phyloP scores from a whole-genome alignment of 176 grass and related monocot genomes.

The Dendrocalamus sinicus region DNA sequence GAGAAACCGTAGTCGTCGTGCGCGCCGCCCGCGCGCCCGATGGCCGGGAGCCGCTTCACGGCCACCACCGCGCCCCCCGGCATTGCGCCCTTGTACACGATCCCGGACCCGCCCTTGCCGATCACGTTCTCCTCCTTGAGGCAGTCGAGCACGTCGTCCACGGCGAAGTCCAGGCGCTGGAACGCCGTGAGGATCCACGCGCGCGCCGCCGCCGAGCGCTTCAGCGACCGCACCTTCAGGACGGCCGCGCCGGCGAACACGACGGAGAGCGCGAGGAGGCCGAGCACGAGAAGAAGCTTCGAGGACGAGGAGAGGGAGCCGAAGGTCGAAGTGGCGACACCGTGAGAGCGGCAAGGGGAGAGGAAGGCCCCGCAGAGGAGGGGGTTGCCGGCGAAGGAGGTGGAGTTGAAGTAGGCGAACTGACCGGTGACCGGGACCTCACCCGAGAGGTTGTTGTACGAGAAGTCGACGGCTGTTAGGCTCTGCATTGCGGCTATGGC shows the following conservation, averaged over 20 bases:
- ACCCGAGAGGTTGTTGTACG: conserved; percentile 79
- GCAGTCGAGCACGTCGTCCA: conserved; percentile 83
- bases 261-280: conserved; percentile 76
- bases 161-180: conserved; percentile 80
- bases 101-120: conserved; percentile 85
- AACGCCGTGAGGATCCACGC: conserved; percentile 91
- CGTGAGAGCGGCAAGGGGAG: conserved; percentile 48
- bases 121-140: conserved; percentile 93
- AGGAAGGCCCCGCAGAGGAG: conserved; percentile 71
- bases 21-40: conserved; percentile 54
- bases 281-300: conserved; percentile 80
- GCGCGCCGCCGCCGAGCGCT: conserved; percentile 59
- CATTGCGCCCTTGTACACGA: conserved; percentile 89
- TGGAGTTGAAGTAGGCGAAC: conserved; percentile 88
- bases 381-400: conserved; percentile 77
- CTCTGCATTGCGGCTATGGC: conserved; percentile 86
- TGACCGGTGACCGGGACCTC: conserved; percentile 70
- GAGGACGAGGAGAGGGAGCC: conserved; percentile 56
- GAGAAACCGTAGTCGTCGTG: conserved; percentile 89
- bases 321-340: conserved; percentile 43
- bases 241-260: conserved; percentile 72
- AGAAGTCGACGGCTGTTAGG: conserved; percentile 88
- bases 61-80: conserved; percentile 64
- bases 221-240: conserved; percentile 77
- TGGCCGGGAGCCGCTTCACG: conserved; percentile 82